Percentiles rank a stretch among this genome's conserved stretches.
Evolutionary conservation across 192 early-diverging fungal genomes (phyloP).

Genomic region (Coemansia sp.): DNA sequence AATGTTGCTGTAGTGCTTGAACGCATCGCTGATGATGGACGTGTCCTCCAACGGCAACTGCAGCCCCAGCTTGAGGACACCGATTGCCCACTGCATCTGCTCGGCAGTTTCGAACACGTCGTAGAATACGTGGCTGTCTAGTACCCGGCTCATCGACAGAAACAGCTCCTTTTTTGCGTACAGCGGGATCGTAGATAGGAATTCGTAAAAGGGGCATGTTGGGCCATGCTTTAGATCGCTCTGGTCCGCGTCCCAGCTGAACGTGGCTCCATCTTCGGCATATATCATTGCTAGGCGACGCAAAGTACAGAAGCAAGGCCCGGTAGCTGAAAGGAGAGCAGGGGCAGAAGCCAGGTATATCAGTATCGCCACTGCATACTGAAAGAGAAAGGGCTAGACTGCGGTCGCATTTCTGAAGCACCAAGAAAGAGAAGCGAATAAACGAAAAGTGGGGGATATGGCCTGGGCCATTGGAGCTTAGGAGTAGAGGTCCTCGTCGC

Average conservation of each 20-base stretch:
- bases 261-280: conserved; percentile 20
- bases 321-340: neutral
- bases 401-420: neutral
- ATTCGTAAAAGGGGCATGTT: conserved; percentile 13
- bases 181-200: conserved; percentile 24
- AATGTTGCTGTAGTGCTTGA: conserved; percentile 32
- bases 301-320: too few species aligned
- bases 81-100: conserved; percentile 36
- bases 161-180: conserved; percentile 28
- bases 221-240: neutral
- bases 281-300: conserved; percentile 28
- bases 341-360: neutral
- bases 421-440: neutral
- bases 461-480: too few species aligned
- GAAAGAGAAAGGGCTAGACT: neutral
- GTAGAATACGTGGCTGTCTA: conserved; percentile 7
- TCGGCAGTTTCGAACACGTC: conserved; percentile 16
- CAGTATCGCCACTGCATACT: too few species aligned
- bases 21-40: conserved; percentile 16
- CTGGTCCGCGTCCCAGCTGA: conserved; percentile 21
- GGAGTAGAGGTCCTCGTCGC: conserved; percentile 46
- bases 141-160: conserved; percentile 13
- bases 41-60: conserved; percentile 38
- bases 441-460: too few species aligned
- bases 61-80: conserved; percentile 34